Evolutionary conservation across 371 early-diverging fungal species (phyloP), one percentile per base, ranked within the genome.

Genomic region (Mycotypha africana): DNA sequence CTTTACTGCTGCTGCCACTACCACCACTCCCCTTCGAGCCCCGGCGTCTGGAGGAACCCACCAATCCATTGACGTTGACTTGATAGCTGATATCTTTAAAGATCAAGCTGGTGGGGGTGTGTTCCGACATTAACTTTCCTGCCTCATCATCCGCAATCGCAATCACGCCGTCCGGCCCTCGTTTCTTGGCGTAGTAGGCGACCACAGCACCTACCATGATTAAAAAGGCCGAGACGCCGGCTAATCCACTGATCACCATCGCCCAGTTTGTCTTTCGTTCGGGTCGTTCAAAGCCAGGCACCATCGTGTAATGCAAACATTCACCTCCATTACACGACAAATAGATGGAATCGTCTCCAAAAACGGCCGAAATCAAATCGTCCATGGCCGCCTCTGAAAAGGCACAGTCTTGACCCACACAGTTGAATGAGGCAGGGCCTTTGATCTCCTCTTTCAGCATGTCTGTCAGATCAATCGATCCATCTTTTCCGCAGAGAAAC

Each of bases 291-390:
- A 82, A 90, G 12, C 88, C 91, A 7, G 95, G 95, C 0, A 93
- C 80, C 68, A 90, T 85, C 5, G 86, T 84, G 48, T 88, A 87
- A 61, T 93, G 92, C 25, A 93, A 47, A 56, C 94, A 95, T 60
- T 93, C 93, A 33, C 89, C 89, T 15, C 80, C 78, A 16, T 60
- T 57, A 53, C 91, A 91, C n/a, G 53, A 47, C 45, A 91, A 61
- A 20, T 76, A 79, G 49, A 91, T 89, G 4, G 80, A 79, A 14
- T 76, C 75, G 42, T 91, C 89, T 21, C 89, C 91, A 67, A 89
- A 85, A 8, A 89, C 69, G 2, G 68, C 60, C 3, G 70, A 58
- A 23, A 91, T 82, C n/a, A 88, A 56, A 2, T 84, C 81, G 52
- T 87, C 83, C 74, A 91, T 81, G 0, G 74, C 77, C 11, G 84